Conservation (phyloP, 1,284 basidiomycete genomes). For the Trichosporon ovoides region DNA sequence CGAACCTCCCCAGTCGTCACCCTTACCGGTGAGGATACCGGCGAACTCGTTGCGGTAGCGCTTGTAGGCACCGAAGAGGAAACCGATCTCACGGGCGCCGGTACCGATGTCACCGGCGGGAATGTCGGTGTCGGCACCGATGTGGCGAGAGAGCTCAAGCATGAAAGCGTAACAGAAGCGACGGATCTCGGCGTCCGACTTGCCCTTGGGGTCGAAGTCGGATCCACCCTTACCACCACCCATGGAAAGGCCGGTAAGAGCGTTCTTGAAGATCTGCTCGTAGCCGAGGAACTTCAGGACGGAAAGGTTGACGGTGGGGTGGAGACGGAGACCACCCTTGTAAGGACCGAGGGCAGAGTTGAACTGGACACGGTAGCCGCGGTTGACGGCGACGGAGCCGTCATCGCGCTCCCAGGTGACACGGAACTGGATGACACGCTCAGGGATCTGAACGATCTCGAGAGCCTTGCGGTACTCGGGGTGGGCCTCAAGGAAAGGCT, state of each 20-base stretch:
- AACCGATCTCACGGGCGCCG: conserved; percentile 66
- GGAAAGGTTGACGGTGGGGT: conserved; percentile 74
- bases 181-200: conserved; percentile 68
- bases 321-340: conserved; percentile 75
- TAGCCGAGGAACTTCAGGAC: conserved; percentile 82
- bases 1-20: conserved; percentile 65
- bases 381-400: conserved; percentile 64
- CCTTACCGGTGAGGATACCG: conserved; percentile 74
- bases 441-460: conserved; percentile 64
- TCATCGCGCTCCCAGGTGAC: conserved; percentile 76
- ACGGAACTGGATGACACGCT: conserved; percentile 71
- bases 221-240: conserved; percentile 67
- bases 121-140: conserved; percentile 70
- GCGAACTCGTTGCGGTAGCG: conserved; percentile 68
- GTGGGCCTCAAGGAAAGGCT: conserved; percentile 63
- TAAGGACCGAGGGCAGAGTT: conserved; percentile 77
- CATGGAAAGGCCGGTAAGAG: conserved; percentile 70
- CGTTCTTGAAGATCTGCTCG: conserved; percentile 80
- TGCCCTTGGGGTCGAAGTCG: conserved; percentile 78
- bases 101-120: conserved; percentile 71
- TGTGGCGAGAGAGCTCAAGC: conserved; percentile 66
- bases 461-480: conserved; percentile 68
- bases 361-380: conserved; percentile 73
- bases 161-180: conserved; percentile 66
- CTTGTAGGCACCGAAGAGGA: conserved; percentile 70